Evolutionary conservation across 108 stramenopile genomes (phyloP).

Genomic region (Cyclotella kingstonii): DNA sequence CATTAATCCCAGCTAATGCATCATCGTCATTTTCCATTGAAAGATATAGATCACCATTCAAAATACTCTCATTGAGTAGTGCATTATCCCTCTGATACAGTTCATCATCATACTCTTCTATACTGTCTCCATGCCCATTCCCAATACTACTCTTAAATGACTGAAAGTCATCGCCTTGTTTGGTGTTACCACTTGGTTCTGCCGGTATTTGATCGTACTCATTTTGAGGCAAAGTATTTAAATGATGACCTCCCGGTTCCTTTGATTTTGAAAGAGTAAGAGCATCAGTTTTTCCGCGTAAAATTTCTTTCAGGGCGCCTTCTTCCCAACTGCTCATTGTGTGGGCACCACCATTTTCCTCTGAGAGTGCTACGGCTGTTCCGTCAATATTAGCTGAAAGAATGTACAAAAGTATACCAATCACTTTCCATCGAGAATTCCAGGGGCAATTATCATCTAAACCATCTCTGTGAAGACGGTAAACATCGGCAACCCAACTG

Average conservation of each 20-base stretch:
- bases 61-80: not conserved
- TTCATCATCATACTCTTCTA: no score
- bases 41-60: not conserved
- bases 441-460: slow-evolving; percentile 33
- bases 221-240: no score
- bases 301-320: slow-evolving; percentile 41
- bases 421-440: slow-evolving; percentile 60
- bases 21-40: not conserved
- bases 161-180: no score
- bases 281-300: slow-evolving; percentile 49
- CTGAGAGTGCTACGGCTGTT: slow-evolving; percentile 20
- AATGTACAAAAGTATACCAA: slow-evolving; percentile 56
- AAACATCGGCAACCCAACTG: slow-evolving; percentile 67
- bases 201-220: not conserved
- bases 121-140: no score
- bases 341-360: slow-evolving; percentile 1
- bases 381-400: slow-evolving; percentile 56
- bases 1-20: slow-evolving; percentile 2
- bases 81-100: not conserved
- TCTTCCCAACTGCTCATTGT: slow-evolving; percentile 47
- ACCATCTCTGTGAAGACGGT: slow-evolving; percentile 49
- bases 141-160: no score
- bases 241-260: not conserved
- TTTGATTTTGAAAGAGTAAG: slow-evolving; percentile 9
- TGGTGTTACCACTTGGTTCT: no score